A percentile compares a stretch with the other conserved stretches of the same genome.
Conservation (phyloP, 805 yeast species). For the Clavispora santaluciae region DNA sequence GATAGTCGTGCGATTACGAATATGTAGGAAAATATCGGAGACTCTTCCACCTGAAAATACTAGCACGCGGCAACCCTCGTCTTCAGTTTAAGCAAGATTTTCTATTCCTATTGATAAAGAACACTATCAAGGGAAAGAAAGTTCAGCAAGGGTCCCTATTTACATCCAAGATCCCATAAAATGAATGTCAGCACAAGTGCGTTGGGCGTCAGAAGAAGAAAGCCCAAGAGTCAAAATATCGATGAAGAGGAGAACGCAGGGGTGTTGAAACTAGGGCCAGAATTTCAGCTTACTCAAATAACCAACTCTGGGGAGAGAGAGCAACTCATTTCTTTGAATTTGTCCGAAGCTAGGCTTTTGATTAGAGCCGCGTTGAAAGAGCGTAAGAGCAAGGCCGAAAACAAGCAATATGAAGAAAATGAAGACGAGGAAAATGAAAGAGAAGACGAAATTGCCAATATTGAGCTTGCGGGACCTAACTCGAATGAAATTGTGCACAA, state of each 20-base stretch:
- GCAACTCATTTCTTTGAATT: slow-evolving; percentile 76
- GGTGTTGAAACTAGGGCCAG: slow-evolving; percentile 82
- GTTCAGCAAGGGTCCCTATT: background rate
- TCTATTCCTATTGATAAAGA: background rate
- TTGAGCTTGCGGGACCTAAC: slow-evolving; percentile 58
- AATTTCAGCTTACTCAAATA: slow-evolving; percentile 75
- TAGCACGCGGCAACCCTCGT: background rate
- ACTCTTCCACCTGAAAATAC: background rate
- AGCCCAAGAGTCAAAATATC: slow-evolving; percentile 48
- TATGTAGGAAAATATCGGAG: background rate
- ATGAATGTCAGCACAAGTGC: slow-evolving; percentile 93
- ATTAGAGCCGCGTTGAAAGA: slow-evolving; percentile 87
- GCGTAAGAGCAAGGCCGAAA: slow-evolving; percentile 36
- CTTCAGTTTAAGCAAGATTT: background rate
- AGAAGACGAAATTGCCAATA: slow-evolving; percentile 43
- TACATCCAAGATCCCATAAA: background rate
- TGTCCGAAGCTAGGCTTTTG: slow-evolving; percentile 84
- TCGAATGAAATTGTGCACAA: slow-evolving; percentile 87
- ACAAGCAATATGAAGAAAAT: slow-evolving; percentile 19
- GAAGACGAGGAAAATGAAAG: slow-evolving; percentile 37
- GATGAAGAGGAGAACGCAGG: slow-evolving; percentile 94
- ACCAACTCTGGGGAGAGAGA: slow-evolving; percentile 76
- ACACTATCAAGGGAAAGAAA: background rate
- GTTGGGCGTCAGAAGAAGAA: slow-evolving; percentile 76
- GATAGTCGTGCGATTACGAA: background rate